Evolutionary conservation across 176 grass and related monocot species (phyloP).

Genomic region (Urochloa ruziziensis): DNA sequence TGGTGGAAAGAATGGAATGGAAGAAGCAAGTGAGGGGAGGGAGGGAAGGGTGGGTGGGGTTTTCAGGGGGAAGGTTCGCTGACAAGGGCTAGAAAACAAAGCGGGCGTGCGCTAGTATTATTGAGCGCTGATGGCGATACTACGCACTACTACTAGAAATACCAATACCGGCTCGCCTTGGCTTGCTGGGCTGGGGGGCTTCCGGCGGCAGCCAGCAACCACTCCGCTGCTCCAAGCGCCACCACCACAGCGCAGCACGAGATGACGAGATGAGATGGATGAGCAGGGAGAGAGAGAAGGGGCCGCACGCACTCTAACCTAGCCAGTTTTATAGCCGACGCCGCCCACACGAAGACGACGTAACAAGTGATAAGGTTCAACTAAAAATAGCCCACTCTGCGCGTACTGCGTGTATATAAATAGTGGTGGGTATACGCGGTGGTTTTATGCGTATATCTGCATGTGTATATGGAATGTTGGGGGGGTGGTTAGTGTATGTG

Average conservation of each 20-base stretch:
- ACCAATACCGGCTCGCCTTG: no score
- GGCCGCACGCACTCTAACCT: conserved; percentile 36
- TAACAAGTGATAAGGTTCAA: conserved; percentile 2
- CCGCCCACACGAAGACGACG: not conserved
- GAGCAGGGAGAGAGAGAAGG: conserved; percentile 3
- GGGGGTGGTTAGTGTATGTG: conserved; percentile 6
- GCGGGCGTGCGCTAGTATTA: conserved; percentile 51
- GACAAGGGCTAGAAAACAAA: conserved; percentile 89
- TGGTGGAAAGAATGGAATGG: not conserved
- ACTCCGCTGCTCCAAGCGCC: not conserved
- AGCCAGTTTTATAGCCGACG: conserved; percentile 35
- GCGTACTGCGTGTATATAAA: not conserved
- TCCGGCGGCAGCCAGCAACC: not conserved
- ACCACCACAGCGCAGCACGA: no score
- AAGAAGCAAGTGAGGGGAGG: not conserved
- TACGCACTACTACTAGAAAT: conserved; percentile 1
- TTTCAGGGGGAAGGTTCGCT: conserved; percentile 73
- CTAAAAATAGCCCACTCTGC: no score
- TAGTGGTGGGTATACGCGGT: not conserved
- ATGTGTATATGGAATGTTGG: conserved; percentile 1
- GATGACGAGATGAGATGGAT: not conserved
- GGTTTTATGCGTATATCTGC: not conserved
- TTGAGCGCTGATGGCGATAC: conserved; percentile 73
- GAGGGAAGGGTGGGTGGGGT: conserved; percentile 43
- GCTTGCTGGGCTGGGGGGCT: not conserved